phyloP scores from a whole-genome alignment of 2,329 filamentous ascomycete genomes.

The Periconia sp. region DNA sequence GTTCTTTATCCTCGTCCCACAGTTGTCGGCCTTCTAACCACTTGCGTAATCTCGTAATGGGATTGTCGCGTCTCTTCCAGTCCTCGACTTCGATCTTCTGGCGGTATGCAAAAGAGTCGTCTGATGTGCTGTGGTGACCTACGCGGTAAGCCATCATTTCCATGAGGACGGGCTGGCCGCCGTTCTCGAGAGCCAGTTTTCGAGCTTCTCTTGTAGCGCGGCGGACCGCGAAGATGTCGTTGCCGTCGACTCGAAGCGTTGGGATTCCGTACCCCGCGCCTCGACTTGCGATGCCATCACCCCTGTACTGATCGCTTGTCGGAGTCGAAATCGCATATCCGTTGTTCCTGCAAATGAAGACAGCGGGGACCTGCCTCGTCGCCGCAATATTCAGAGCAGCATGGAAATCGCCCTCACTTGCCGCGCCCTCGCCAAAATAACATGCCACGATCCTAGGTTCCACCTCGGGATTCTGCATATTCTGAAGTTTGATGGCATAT shows the following conservation, averaged over 20 bases:
- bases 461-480: constrained; percentile 63
- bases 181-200: constrained; percentile 74
- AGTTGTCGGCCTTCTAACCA: constrained; percentile 82
- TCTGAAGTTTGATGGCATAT: constrained; percentile 83
- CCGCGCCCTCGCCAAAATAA: constrained; percentile 90
- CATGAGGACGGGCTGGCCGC: constrained; percentile 81
- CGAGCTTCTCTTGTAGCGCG: constrained; percentile 78
- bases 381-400: constrained; percentile 89
- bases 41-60: constrained; percentile 80
- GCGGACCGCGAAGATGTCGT: constrained; percentile 86
- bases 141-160: constrained; percentile 99
- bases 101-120: constrained; percentile 95
- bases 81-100: constrained; percentile 91
- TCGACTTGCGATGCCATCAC: constrained; percentile 84
- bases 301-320: constrained; percentile 86
- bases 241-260: constrained; percentile 90
- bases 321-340: constrained; percentile 90
- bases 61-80: constrained; percentile 89
- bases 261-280: constrained; percentile 93
- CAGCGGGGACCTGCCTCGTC: constrained; percentile 80
- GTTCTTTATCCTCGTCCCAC: constrained; percentile 86
- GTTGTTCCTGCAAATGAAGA: constrained; percentile 93
- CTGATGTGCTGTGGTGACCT: constrained; percentile 92
- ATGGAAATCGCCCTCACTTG: constrained; percentile 90
- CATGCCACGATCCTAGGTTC: constrained; percentile 70